phyloP scores from a whole-genome alignment of 352 stramenopile species.

The Pythium myriotylum region DNA sequence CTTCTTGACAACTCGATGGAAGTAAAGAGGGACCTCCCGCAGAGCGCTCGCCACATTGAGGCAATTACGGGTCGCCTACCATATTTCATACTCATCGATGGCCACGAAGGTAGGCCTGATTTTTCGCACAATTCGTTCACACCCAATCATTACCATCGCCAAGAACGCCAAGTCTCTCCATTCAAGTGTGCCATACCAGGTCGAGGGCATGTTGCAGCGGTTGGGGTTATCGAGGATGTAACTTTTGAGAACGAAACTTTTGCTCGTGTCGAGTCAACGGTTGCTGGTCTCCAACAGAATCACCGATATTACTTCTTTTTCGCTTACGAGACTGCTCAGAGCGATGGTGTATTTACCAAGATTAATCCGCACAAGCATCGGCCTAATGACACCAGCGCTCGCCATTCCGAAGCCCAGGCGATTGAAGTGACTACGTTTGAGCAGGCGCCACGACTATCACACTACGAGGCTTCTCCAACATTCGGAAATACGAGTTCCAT shows the following conservation, averaged over 20 bases:
- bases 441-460: slow-evolving; percentile 41
- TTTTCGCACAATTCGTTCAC: slow-evolving; percentile 42
- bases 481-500: slow-evolving; percentile 58
- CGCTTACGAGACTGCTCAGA: slow-evolving; percentile 67
- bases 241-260: slow-evolving; percentile 51
- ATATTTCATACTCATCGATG: slow-evolving; percentile 69
- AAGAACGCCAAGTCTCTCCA: slow-evolving; percentile 15
- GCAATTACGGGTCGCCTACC: slow-evolving; percentile 39
- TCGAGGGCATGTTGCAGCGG: slow-evolving; percentile 43
- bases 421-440: slow-evolving; percentile 65
- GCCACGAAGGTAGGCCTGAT: slow-evolving; percentile 39
- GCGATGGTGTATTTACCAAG: slow-evolving; percentile 66
- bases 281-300: slow-evolving; percentile 48
- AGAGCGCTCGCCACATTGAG: slow-evolving; percentile 1
- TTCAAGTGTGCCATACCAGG: slow-evolving; percentile 41
- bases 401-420: slow-evolving; percentile 28
- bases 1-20: slow-evolving; percentile 32
- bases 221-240: slow-evolving; percentile 45
- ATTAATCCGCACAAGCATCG: slow-evolving; percentile 66
- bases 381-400: slow-evolving; percentile 31
- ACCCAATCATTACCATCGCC: slow-evolving; percentile 15
- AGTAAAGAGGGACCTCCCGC: background rate
- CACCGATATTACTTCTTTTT: slow-evolving; percentile 71
- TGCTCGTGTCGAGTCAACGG: slow-evolving; percentile 38
- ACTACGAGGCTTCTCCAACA: slow-evolving; percentile 46